Conservation (phyloP, 1,139 yeast species). For the Candida frijolesensis region DNA sequence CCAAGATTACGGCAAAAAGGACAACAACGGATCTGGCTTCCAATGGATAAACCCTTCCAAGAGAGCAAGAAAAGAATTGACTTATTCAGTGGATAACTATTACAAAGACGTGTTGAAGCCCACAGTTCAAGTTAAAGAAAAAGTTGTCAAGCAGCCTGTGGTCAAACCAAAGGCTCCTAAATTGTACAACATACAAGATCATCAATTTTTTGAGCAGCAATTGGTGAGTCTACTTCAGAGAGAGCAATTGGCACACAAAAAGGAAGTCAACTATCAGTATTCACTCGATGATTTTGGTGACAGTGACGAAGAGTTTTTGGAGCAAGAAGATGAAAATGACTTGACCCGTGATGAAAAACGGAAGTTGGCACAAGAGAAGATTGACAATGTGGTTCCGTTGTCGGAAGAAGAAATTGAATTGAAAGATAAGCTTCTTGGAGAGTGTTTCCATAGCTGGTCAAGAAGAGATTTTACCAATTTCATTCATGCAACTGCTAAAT, state of each 20-base stretch:
- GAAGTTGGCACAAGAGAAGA: slow-evolving; percentile 59
- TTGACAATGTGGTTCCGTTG: slow-evolving; percentile 70
- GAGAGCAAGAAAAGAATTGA: slow-evolving; percentile 87
- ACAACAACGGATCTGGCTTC: slow-evolving; percentile 45
- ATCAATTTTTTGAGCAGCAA: slow-evolving; percentile 79
- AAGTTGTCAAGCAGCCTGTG: slow-evolving; percentile 15
- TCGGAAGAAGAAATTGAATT: slow-evolving; percentile 72
- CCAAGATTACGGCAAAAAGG: slow-evolving; percentile 78
- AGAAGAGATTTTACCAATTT: slow-evolving; percentile 88
- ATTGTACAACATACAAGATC: slow-evolving; percentile 73
- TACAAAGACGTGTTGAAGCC: slow-evolving; percentile 74
- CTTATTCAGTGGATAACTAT: slow-evolving; percentile 84
- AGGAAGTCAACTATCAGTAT: slow-evolving; percentile 70
- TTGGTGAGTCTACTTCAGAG: slow-evolving; percentile 68
- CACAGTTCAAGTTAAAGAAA: slow-evolving; percentile 10
- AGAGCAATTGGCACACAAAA: slow-evolving; percentile 77
- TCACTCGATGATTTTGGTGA: slow-evolving; percentile 56
- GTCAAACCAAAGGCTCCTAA: slow-evolving; percentile 64
- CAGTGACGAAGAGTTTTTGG: slow-evolving; percentile 59
- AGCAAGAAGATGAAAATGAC: slow-evolving; percentile 46
- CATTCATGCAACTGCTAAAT: slow-evolving; percentile 76
- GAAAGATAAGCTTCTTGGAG: slow-evolving; percentile 60
- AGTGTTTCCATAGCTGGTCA: slow-evolving; percentile 81
- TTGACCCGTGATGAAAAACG: slow-evolving; percentile 47
- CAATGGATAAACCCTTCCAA: slow-evolving; percentile 88